Percentiles rank a stretch among this genome's conserved stretches.
Evolutionary conservation across 768 basidiomycete genomes (phyloP).

Genomic region (Mycena sanguinolenta): DNA sequence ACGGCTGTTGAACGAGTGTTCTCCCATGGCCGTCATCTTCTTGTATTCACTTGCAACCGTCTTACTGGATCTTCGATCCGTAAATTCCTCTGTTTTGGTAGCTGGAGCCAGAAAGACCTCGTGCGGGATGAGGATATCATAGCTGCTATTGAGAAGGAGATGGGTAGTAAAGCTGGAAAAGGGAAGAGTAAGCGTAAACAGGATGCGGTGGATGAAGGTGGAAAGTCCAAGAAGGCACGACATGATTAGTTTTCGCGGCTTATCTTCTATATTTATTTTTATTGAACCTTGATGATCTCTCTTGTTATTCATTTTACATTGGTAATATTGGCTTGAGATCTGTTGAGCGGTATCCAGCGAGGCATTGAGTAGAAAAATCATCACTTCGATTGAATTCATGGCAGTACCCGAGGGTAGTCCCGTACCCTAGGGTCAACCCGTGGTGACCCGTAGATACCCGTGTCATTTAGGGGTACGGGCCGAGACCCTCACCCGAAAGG

Average conservation of each 20-base stretch:
- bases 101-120: slow-evolving; percentile 46
- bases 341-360: no score
- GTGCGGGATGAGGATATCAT: slow-evolving; percentile 45
- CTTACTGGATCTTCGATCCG: slow-evolving; percentile 42
- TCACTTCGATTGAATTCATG: no score
- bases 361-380: no score
- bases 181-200: neutral
- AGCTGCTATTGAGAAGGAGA: slow-evolving; percentile 3
- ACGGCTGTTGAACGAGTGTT: neutral
- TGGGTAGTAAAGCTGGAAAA: no score
- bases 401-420: no score
- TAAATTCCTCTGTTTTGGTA: slow-evolving; percentile 49
- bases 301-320: neutral
- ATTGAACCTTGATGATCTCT: neutral
- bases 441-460: neutral
- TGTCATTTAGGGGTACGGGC: slow-evolving; percentile 1
- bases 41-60: neutral
- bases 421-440: no score
- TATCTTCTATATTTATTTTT: neutral
- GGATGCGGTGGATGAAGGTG: neutral
- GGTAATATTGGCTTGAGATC: neutral
- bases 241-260: neutral
- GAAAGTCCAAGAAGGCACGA: neutral
- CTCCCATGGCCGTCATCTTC: slow-evolving; percentile 1
- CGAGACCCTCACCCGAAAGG: neutral